Percentiles rank a stretch among this genome's conserved stretches.
phyloP scores from a whole-genome alignment of 1,284 basidiomycete species.

The Sporisorium exsertum region DNA sequence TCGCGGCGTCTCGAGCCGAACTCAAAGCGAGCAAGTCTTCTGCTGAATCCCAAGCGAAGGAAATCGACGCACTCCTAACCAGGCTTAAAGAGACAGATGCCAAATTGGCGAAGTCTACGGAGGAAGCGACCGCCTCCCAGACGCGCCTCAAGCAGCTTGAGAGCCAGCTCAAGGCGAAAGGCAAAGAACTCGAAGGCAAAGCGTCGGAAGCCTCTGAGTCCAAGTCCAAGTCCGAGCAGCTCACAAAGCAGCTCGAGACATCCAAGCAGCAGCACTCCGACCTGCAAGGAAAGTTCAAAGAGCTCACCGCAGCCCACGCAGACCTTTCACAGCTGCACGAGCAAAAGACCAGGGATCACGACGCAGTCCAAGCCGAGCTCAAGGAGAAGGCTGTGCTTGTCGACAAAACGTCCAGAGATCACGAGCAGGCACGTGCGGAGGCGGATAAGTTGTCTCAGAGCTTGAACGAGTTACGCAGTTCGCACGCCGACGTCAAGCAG shows the following conservation, averaged over 20 bases:
- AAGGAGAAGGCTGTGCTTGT: constrained; percentile 25
- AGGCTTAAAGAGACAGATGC: constrained; percentile 14
- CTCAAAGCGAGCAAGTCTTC: constrained; percentile 12
- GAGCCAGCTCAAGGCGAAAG: constrained; percentile 8
- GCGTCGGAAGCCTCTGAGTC: constrained; percentile 13
- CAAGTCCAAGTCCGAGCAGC: constrained; percentile 14
- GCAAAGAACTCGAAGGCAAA: constrained; percentile 12
- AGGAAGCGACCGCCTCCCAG: constrained; percentile 6
- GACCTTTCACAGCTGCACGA: constrained; percentile 27
- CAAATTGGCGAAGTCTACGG: not conserved
- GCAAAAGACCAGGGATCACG: constrained; percentile 24
- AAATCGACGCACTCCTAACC: constrained; percentile 2
- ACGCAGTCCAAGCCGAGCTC: constrained; percentile 23
- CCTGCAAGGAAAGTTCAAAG: constrained; percentile 22
- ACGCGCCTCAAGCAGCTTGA: constrained; percentile 10
- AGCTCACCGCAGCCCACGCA: constrained; percentile 17
- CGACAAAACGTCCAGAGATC: constrained; percentile 16
- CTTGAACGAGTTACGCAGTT: constrained; percentile 15
- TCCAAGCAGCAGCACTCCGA: constrained; percentile 12
- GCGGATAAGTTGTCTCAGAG: constrained; percentile 11
- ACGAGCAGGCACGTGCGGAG: constrained; percentile 21
- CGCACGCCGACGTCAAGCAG: constrained; percentile 22
- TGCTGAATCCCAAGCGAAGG: constrained; percentile 8
- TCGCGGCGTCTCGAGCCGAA: constrained; percentile 17
- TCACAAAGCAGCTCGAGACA: constrained; percentile 30